phyloP scores from a whole-genome alignment of 2,329 filamentous ascomycete species.

The Colletotrichum godetiae region DNA sequence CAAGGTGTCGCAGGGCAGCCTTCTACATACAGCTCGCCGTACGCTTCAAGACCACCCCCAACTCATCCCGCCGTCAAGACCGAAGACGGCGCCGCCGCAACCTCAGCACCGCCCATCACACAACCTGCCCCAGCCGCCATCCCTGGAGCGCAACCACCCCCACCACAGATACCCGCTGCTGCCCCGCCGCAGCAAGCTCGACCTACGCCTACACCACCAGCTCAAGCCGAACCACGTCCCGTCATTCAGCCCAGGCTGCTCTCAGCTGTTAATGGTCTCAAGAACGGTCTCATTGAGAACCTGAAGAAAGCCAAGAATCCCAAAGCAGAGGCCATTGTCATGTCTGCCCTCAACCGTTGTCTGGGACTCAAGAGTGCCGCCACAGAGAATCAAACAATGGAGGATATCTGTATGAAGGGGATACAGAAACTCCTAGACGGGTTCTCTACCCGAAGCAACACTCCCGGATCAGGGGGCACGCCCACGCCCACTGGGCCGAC shows the following conservation, averaged over 20 bases:
- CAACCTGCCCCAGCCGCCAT: constrained; percentile 27
- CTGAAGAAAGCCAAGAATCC: constrained; percentile 55
- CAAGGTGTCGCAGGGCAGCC: constrained; percentile 39
- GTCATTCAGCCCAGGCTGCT: constrained; percentile 58
- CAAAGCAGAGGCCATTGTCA: constrained; percentile 59
- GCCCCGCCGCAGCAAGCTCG: constrained; percentile 30
- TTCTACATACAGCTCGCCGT: constrained; percentile 45
- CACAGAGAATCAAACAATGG: constrained; percentile 58
- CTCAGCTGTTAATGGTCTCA: constrained; percentile 56
- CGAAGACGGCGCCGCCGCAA: constrained; percentile 33
- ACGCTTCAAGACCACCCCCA: constrained; percentile 42
- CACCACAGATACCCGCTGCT: constrained; percentile 29
- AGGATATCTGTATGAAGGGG: constrained; percentile 58
- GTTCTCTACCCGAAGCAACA: constrained; percentile 49
- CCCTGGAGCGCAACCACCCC: constrained; percentile 8
- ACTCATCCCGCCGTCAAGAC: constrained; percentile 36
- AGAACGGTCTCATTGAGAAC: constrained; percentile 58
- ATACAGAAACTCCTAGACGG: constrained; percentile 56
- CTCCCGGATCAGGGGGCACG: constrained; percentile 43
- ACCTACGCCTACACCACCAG: constrained; percentile 31
- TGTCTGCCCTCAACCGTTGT: constrained; percentile 64
- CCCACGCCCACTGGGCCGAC: constrained; percentile 36
- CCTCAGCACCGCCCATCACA: constrained; percentile 15
- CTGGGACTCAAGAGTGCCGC: constrained; percentile 58
- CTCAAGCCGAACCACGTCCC: constrained; percentile 40